Percentiles rank a stretch among this genome's conserved stretches.
phyloP scores from a whole-genome alignment of 192 early-diverging fungal species.

The Geosiphon pyriformis region DNA sequence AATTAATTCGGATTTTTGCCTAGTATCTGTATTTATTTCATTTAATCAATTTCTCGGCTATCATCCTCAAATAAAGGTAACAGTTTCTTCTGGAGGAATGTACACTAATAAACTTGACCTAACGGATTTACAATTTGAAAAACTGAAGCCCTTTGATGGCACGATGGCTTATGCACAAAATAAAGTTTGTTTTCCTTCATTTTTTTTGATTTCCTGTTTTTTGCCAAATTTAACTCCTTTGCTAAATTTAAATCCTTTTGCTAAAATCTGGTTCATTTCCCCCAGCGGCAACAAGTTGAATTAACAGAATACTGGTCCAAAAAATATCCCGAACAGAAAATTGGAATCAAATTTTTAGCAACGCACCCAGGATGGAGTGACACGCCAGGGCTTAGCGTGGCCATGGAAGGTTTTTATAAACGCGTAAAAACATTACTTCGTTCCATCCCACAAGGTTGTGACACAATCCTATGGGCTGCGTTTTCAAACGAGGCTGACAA shows the following conservation, averaged over 20 bases:
- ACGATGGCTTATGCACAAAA: slow-evolving; percentile 10
- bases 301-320: slow-evolving; percentile 6
- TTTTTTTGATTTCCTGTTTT: background rate
- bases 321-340: background rate
- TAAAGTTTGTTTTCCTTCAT: no score
- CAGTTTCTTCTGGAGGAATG: slow-evolving; percentile 8
- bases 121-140: slow-evolving; percentile 1
- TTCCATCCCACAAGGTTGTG: background rate
- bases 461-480: slow-evolving; percentile 7
- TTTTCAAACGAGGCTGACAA: background rate
- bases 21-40: no score
- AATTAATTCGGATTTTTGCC: background rate
- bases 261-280: background rate
- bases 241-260: background rate
- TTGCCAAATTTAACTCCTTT: background rate
- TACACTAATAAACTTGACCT: slow-evolving; percentile 1
- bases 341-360: slow-evolving; percentile 8
- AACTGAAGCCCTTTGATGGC: background rate
- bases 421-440: background rate
- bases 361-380: slow-evolving; percentile 2
- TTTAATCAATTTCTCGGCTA: no score
- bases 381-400: background rate
- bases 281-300: background rate
- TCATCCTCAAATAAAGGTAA: no score
- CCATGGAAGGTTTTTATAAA: background rate